Evolutionary conservation across 2,329 filamentous ascomycete genomes (phyloP), one percentile per base, ranked within the genome.

Genomic region (Blumeriella jaapii): DNA sequence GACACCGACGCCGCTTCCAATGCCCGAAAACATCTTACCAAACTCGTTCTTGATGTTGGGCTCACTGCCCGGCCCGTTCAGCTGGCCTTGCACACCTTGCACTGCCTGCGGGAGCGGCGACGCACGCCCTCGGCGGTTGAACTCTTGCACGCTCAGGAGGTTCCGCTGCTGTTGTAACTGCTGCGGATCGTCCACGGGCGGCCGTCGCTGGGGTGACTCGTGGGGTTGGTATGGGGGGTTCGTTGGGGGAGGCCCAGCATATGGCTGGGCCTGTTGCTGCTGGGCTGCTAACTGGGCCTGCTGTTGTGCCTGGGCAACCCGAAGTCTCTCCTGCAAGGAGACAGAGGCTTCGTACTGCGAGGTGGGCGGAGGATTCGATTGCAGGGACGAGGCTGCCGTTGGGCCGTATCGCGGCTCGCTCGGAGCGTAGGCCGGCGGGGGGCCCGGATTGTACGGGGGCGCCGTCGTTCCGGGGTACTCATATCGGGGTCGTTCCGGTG

Each of bases 41-140:
- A 95, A 87, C 56, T 95, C 89, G 55, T 78, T 93, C 65, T 95
- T 94, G 53, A 95, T 93, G 27, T 82, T 82, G 8, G 85, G 82
- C 56, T 94, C 86, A 11, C 79, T 82, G 10, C 77, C 74, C 5
- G 85, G 83, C 3, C 82, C 83, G 34, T 82, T 71, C 24, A 82
- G 72, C 49, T 86, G 82, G 11, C 79, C 75, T 56, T 94, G 87
- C 1, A 83, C 87, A 14, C 89, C 89, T 55, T 95, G 87, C 1
- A 95, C 87, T 14, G 89, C 87, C 58, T 95, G 89, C 1, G 89
- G 89, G 11, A 95, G 64, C 2, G 89, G 89, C 6, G 89, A 95
- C 24, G 85, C 69, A 31, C 87, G 78, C 2, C 87, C 87, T 46
- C 80, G 82, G 34, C 84, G 76, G 52, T 85, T 86, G 40, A 79